Base-by-base conservation (phyloP, 2,329 filamentous ascomycete species). In the Alternaria triticina region DNA sequence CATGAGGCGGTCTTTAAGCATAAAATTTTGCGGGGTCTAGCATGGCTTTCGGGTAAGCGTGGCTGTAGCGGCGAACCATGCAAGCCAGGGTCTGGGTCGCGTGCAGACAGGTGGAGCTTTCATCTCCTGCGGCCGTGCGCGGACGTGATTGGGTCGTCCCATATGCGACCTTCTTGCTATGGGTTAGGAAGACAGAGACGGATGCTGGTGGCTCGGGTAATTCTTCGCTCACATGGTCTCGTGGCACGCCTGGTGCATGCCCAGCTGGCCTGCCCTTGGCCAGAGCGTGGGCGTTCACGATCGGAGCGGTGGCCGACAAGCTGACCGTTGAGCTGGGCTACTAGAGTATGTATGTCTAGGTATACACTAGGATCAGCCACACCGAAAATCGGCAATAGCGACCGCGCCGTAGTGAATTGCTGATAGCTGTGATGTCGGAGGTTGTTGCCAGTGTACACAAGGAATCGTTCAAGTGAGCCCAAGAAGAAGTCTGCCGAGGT, bases 1-100 rank as follows among this genome's bases (percentile, higher is more conserved):
- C 51, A 57, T 57, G 64, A 64, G 57, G 43, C 46, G 28, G 58
- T 57, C 55, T 70, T 72, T 67, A 69, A 72, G 65, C 60, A 67
- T 63, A 66, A 72, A 70, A 64, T 62, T 71, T 62, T 72, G 68
- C 68, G 68, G 70, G 68, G 69, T 66, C 59, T 56, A 59, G 59
- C 27, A 44, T 43, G 56, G 54, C 40, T 36, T 59, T 59, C 17
- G 51, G 50, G 52, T 52, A 64, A 65, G 68, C 63, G 62, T 62
- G 54, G 55, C 5, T 56, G 54, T 56, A 56, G 54, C 43, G 54
- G 17, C 40, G 43, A 46, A 56, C 59, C 68, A 68, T 64, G 57
- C 49, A 52, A 30, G 57, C 57, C 68, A 67, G 66, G 54, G 66
- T 61, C 46, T 54, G 54, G 65, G 67, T 70, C 68, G 68, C 63